Evolutionary conservation across 2,329 filamentous ascomycete species (phyloP).

Genomic region (Aspergillus fischeri): DNA sequence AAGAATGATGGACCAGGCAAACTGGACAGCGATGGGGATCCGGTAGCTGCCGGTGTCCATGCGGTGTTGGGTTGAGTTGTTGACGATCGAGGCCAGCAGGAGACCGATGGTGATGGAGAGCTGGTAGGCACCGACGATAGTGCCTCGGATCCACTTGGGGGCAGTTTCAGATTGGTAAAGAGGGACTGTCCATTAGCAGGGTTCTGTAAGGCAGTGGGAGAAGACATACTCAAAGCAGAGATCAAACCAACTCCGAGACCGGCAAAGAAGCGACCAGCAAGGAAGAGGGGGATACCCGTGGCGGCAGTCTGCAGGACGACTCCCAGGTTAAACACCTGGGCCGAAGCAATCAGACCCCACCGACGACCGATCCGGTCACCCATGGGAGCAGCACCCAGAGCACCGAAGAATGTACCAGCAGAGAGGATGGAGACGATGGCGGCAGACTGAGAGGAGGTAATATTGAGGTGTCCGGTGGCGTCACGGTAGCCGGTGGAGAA

Average conservation of each 20-base stretch:
- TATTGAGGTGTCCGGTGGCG: slow-evolving; percentile 36
- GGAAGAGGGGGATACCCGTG: slow-evolving; percentile 30
- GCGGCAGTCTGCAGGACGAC: slow-evolving; percentile 31
- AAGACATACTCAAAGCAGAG: slow-evolving; percentile 65
- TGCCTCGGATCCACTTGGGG: slow-evolving; percentile 69
- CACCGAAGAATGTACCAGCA: slow-evolving; percentile 69
- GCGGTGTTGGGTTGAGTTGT: slow-evolving; percentile 64
- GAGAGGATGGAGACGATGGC: slow-evolving; percentile 71
- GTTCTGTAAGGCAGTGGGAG: background rate
- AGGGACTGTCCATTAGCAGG: slow-evolving; percentile 19
- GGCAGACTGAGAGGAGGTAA: slow-evolving; percentile 53
- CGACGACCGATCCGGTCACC: slow-evolving; percentile 4
- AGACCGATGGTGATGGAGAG: slow-evolving; percentile 77
- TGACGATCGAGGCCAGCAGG: slow-evolving; percentile 66
- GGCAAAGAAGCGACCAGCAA: slow-evolving; percentile 49
- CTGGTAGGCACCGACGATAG: slow-evolving; percentile 73
- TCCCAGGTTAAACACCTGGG: slow-evolving; percentile 38
- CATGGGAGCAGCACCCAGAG: slow-evolving; percentile 63
- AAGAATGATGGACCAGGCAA: slow-evolving; percentile 73
- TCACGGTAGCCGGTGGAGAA: slow-evolving; percentile 33
- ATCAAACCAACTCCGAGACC: slow-evolving; percentile 68
- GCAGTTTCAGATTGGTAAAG: slow-evolving; percentile 79
- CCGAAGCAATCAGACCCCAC: slow-evolving; percentile 29
- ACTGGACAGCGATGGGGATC: slow-evolving; percentile 75
- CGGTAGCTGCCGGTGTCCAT: slow-evolving; percentile 65